phyloP scores from a whole-genome alignment of 1,139 yeast species.

The Hansenula anomala region DNA sequence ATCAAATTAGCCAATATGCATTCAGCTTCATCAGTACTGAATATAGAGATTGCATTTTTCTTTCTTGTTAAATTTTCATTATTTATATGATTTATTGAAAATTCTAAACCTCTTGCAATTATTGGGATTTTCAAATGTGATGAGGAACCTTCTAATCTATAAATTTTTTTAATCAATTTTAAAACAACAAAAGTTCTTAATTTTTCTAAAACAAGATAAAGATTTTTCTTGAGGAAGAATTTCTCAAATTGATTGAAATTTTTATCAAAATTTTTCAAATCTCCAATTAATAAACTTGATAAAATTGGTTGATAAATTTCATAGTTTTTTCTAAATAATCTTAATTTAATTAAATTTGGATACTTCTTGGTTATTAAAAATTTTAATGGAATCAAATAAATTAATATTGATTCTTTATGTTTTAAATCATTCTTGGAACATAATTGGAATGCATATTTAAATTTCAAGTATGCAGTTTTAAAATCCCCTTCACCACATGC shows the following conservation, averaged over 20 bases:
- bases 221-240: slow-evolving; percentile 51
- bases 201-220: slow-evolving; percentile 58
- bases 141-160: slow-evolving; percentile 28
- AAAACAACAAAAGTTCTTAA: slow-evolving; percentile 49
- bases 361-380: slow-evolving; percentile 37
- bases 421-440: slow-evolving; percentile 25
- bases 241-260: slow-evolving; percentile 43
- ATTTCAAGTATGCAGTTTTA: slow-evolving; percentile 40
- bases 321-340: background rate
- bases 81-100: slow-evolving; percentile 25
- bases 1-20: slow-evolving; percentile 69
- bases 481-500: slow-evolving; percentile 61
- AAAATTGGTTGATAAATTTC: slow-evolving; percentile 27
- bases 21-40: slow-evolving; percentile 51
- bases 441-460: slow-evolving; percentile 42
- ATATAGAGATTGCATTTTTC: slow-evolving; percentile 3
- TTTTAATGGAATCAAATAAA: slow-evolving; percentile 51
- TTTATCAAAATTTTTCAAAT: slow-evolving; percentile 32
- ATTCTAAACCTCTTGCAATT: slow-evolving; percentile 43
- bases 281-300: slow-evolving; percentile 39
- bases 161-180: slow-evolving; percentile 47
- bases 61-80: slow-evolving; percentile 2
- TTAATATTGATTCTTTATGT: slow-evolving; percentile 38
- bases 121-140: slow-evolving; percentile 44
- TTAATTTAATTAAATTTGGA: slow-evolving; percentile 29